phyloP scores from a whole-genome alignment of 257 asterid genomes.

The Eustoma russellianum region DNA sequence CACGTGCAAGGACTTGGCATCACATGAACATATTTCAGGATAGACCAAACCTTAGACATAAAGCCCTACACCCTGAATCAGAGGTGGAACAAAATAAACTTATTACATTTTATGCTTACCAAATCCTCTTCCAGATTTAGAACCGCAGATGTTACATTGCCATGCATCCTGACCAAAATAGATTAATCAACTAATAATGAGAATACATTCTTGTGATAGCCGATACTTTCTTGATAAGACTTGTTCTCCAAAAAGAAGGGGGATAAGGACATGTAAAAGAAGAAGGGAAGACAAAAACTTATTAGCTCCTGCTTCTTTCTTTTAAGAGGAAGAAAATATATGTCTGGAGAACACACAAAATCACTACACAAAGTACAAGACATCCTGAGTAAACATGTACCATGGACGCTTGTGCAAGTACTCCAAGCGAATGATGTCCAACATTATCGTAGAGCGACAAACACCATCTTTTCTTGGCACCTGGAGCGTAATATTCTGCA shows the following conservation, averaged over 20 bases:
- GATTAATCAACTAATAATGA: conserved; percentile 1
- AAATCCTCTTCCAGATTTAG: conserved; percentile 97
- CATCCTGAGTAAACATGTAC: conserved; percentile 21
- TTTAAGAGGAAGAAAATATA: no score
- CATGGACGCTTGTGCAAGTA: conserved; percentile 94
- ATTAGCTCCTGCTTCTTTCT: no score
- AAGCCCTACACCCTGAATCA: not conserved
- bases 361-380: no score
- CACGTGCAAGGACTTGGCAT: no score
- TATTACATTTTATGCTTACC: conserved; percentile 40
- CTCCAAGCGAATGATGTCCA: conserved; percentile 91
- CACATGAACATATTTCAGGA: no score
- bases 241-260: not conserved
- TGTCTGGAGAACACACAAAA: no score
- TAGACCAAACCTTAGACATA: no score
- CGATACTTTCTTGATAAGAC: no score
- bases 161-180: conserved; percentile 68
- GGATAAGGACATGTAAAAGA: no score
- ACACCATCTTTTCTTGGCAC: conserved; percentile 98
- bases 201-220: not conserved
- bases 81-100: not conserved
- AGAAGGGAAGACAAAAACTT: no score
- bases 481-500: conserved; percentile 88
- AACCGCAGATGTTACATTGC: conserved; percentile 95
- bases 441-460: conserved; percentile 80